Base-by-base conservation (phyloP, 306 rosid species). In the Prunus salicina region DNA sequence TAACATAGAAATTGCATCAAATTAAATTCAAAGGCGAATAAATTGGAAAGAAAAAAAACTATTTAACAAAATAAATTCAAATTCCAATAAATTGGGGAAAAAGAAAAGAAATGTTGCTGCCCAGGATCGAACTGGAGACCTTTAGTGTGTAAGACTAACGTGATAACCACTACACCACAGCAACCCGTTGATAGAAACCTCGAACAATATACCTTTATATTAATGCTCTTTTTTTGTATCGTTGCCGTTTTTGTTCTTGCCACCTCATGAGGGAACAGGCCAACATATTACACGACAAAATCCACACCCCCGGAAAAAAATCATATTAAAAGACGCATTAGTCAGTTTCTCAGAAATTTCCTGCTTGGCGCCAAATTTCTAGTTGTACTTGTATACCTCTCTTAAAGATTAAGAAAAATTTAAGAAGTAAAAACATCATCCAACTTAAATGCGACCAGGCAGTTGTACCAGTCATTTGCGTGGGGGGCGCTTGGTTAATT, bases 91-190 rank as follows among this genome's bases (percentile, higher is more conserved):
- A 58, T 22, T 20, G 5, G 1, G 0, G 3, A 65, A 20, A 4
- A 12, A 9, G 3, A 20, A 0, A 16, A 2, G 0, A 0, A 5
- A 5, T 86, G 89, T 88, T 89, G 86, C 93, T 86, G 91, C 97
- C 93, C 95, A 93, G 89, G 93, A 86, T 91, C 89, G 93, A 91
- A 91, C 91, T 91, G 93, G 93, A 70, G 98, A 89, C 96, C 95
- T 91, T 88, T 86, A 88, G 97, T 87, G 91, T 93, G 97, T 93
- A 91, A 88, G 90, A 91, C 98, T 91, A 87, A 88, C 97, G 96
- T 89, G 96, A 89, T 91, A 87, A 93, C 96, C 96, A 87, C 96
- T 91, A 84, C 98, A 91, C 96, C 96, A 93, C 93, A 82, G 91
- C 96, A 91, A 91, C 96, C 0, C 0, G 0, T 0, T 11, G 18